Evolutionary conservation across 768 basidiomycete genomes (phyloP).

Genomic region (Boletus fagicola): DNA sequence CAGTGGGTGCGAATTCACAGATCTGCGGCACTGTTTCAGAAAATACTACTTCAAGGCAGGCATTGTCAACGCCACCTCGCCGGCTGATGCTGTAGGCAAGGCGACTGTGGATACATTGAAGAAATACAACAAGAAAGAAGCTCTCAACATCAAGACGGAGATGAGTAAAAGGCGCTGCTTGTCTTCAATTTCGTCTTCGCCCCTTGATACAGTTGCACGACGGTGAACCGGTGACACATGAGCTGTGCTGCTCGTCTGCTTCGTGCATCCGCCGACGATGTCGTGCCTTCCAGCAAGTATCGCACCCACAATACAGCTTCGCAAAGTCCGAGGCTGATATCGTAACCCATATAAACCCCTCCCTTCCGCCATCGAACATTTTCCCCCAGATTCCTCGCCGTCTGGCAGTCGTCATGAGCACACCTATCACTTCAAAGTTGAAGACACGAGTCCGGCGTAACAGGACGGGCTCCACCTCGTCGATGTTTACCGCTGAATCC

Average conservation of each 20-base stretch:
- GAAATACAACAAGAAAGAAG: conserved; percentile 2
- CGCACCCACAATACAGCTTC: conserved; percentile 6
- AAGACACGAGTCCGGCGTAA: not conserved
- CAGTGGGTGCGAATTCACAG: not conserved
- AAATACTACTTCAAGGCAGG: not conserved
- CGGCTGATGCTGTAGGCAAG: not conserved
- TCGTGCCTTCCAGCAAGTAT: conserved; percentile 3
- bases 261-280: not conserved
- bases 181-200: not conserved
- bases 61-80: not conserved
- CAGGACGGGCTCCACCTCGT: not conserved
- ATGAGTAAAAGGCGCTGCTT: not conserved
- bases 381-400: not conserved
- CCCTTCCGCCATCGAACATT: not conserved
- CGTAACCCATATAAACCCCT: conserved; percentile 13
- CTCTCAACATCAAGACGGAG: not conserved
- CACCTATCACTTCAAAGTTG: not conserved
- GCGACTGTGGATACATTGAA: conserved; percentile 1
- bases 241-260: not conserved
- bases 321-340: not conserved
- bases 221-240: too few species aligned
- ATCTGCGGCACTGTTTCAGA: conserved; percentile 4
- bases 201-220: not conserved
- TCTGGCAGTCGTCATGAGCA: not conserved
- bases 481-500: not conserved